Percentiles rank a stretch among this genome's conserved stretches.
phyloP scores from a whole-genome alignment of 805 yeast genomes.

The Schizosaccharomyces lindneri region DNA sequence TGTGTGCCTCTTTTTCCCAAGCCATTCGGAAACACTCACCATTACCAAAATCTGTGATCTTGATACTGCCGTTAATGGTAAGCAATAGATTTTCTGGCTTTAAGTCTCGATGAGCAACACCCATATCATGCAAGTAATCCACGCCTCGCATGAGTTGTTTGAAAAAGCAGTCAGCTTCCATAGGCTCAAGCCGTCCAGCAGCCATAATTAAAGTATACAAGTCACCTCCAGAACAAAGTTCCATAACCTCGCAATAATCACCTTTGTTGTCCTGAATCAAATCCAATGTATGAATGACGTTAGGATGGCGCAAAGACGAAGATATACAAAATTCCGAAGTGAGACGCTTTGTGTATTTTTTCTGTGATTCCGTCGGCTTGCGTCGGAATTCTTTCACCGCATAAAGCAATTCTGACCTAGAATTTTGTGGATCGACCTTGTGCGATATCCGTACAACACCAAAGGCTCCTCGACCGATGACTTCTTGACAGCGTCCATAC shows the following conservation, averaged over 20 bases:
- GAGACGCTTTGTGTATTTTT: conserved; percentile 40
- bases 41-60: conserved; percentile 72
- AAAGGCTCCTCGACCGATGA: conserved; percentile 79
- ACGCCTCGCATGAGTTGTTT: conserved; percentile 69
- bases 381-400: conserved; percentile 59
- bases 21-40: conserved; percentile 76
- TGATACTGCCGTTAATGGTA: conserved; percentile 38
- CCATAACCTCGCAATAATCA: conserved; percentile 77
- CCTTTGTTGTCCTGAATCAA: conserved; percentile 51
- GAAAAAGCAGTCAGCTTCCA: conserved; percentile 71
- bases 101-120: conserved; percentile 81
- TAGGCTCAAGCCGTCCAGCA: conserved; percentile 26
- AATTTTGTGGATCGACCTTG: conserved; percentile 20
- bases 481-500: conserved; percentile 86
- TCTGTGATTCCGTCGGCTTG: conserved; percentile 31
- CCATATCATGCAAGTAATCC: conserved; percentile 66
- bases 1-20: conserved; percentile 56
- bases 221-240: conserved; percentile 77
- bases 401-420: conserved; percentile 23
- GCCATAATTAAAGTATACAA: conserved; percentile 33
- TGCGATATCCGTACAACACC: conserved; percentile 84
- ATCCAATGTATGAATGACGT: conserved; percentile 55
- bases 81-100: conserved; percentile 70
- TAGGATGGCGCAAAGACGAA: conserved; percentile 46
- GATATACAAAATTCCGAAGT: conserved; percentile 82